Percentiles rank a stretch among this genome's conserved stretches.
Conservation (phyloP, 2,329 filamentous ascomycete genomes). For the Microsporum canis region DNA sequence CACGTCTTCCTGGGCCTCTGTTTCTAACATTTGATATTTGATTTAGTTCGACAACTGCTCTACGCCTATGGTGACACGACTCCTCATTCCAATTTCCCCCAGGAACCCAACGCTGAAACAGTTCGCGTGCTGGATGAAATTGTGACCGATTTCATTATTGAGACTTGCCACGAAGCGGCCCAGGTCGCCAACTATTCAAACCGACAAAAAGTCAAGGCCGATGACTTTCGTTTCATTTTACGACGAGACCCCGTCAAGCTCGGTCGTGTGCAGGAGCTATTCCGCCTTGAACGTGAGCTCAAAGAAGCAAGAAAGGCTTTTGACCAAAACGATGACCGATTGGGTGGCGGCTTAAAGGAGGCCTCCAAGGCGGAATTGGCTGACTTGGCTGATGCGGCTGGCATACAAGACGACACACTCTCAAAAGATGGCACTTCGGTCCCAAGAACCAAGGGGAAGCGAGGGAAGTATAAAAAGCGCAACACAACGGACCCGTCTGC, state of each 20-base stretch:
- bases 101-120: conserved; percentile 68
- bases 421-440: conserved; percentile 12
- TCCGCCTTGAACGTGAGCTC: conserved; percentile 77
- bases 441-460: conserved; percentile 24
- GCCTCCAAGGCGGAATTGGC: conserved; percentile 26
- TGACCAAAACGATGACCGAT: conserved; percentile 35
- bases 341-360: conserved; percentile 27
- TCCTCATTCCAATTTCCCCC: conserved; percentile 53
- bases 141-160: conserved; percentile 90
- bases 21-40: background rate
- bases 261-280: conserved; percentile 77
- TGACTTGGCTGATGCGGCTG: conserved; percentile 18
- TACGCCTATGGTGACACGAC: conserved; percentile 37
- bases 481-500: conserved; percentile 7
- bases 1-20: background rate
- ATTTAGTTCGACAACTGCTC: conserved; percentile 32
- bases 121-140: conserved; percentile 86
- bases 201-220: conserved; percentile 93
- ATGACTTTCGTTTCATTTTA: conserved; percentile 93
- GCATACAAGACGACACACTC: background rate
- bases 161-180: conserved; percentile 81
- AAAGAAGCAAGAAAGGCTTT: conserved; percentile 63
- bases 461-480: conserved; percentile 2
- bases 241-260: conserved; percentile 74
- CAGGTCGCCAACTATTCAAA: conserved; percentile 74